phyloP scores from a whole-genome alignment of 257 asterid genomes.

The Craterostigma plantagineum region DNA sequence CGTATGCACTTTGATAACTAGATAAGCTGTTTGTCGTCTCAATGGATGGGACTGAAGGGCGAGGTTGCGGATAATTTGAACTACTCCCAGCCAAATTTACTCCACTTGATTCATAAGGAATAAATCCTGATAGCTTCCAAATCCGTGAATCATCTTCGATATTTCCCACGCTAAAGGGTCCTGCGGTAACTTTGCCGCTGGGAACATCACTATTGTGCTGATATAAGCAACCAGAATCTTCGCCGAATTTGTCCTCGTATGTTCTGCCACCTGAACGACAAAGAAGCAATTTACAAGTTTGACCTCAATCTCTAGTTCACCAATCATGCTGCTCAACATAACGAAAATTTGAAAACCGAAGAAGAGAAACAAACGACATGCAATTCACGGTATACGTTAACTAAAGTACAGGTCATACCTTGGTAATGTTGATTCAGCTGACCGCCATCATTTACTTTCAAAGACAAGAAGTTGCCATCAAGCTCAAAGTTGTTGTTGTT shows the following conservation, averaged over 20 bases:
- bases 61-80: slow-evolving; percentile 20
- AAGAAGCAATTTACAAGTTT: slow-evolving; percentile 7
- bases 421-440: slow-evolving; percentile 14
- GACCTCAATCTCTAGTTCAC: neutral
- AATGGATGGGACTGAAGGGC: slow-evolving; percentile 12
- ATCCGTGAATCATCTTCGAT: slow-evolving; percentile 21
- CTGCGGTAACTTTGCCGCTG: slow-evolving; percentile 17
- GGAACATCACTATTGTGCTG: slow-evolving; percentile 20
- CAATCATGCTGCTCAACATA: too few species aligned
- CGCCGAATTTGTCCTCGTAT: slow-evolving; percentile 14
- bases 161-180: slow-evolving; percentile 13
- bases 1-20: slow-evolving; percentile 14
- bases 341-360: too few species aligned
- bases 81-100: slow-evolving; percentile 10
- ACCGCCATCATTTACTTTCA: slow-evolving; percentile 22
- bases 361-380: neutral
- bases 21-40: slow-evolving; percentile 14
- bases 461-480: slow-evolving; percentile 17
- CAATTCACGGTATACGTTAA: neutral
- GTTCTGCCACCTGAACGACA: slow-evolving; percentile 23
- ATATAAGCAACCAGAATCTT: slow-evolving; percentile 18
- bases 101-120: slow-evolving; percentile 21
- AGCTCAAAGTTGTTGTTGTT: slow-evolving; percentile 15
- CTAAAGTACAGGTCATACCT: too few species aligned
- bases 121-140: slow-evolving; percentile 20